Evolutionary conservation across 2,329 filamentous ascomycete genomes (phyloP).

Genomic region (Zymoseptoria passerinii): DNA sequence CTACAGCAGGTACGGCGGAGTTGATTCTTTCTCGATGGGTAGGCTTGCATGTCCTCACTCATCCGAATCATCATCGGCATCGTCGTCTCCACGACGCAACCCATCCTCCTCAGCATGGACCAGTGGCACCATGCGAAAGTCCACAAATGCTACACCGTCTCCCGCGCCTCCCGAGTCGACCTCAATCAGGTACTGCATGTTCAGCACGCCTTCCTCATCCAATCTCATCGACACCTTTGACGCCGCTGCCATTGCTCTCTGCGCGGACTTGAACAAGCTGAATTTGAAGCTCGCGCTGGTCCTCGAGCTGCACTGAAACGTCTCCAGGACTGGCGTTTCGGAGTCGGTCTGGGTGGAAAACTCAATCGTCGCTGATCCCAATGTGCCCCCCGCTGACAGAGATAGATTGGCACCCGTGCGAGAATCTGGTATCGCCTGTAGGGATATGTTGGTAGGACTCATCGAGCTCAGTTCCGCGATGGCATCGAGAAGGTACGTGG

Average conservation of each 20-base stretch:
- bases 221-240: conserved; percentile 87
- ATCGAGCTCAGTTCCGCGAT: conserved; percentile 60
- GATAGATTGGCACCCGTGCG: conserved; percentile 55
- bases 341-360: conserved; percentile 36
- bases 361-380: conserved; percentile 53
- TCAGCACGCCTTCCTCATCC: conserved; percentile 82
- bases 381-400: conserved; percentile 56
- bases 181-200: conserved; percentile 93
- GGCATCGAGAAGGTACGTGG: conserved; percentile 62
- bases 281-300: conserved; percentile 75
- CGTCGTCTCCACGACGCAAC: background rate
- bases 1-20: no score
- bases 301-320: conserved; percentile 54
- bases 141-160: conserved; percentile 58
- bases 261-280: conserved; percentile 72
- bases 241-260: conserved; percentile 84
- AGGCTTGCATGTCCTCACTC: background rate
- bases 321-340: conserved; percentile 54
- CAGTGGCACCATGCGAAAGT: conserved; percentile 74
- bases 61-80: background rate
- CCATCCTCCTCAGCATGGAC: conserved; percentile 46
- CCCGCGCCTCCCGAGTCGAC: conserved; percentile 46
- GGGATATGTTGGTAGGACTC: conserved; percentile 49
- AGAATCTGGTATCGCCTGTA: conserved; percentile 36
- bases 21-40: background rate